A percentile compares a stretch with the other conserved stretches of the same genome.
Conservation (phyloP, 306 rosid species). For the Trichosanthes cucumerina region DNA sequence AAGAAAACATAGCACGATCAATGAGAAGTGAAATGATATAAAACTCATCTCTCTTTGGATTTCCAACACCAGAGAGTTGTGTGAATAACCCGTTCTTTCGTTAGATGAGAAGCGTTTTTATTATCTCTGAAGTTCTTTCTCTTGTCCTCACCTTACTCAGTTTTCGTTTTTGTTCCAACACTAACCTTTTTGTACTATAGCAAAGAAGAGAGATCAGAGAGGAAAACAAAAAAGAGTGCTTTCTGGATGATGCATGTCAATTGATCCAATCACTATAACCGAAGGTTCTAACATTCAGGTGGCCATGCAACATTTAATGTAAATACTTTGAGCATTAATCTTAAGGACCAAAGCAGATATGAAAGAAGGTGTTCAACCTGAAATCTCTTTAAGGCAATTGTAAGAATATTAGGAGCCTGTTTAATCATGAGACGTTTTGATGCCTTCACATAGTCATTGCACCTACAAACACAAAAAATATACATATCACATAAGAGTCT, state of each 20-base stretch:
- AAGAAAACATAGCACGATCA: background rate
- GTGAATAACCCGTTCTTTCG: background rate
- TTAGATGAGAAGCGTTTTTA: no score
- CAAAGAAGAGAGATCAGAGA: background rate
- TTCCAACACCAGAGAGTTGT: background rate
- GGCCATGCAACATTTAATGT: background rate
- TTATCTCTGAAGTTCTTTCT: background rate
- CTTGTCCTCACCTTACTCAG: background rate
- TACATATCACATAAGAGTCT: slow-evolving; percentile 7
- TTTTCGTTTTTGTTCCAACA: background rate
- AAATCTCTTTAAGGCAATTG: slow-evolving; percentile 94
- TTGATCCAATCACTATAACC: background rate
- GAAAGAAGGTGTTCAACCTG: slow-evolving; percentile 47
- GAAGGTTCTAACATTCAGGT: background rate
- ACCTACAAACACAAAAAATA: slow-evolving; percentile 42
- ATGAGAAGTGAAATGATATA: background rate
- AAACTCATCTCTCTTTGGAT: background rate
- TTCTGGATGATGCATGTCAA: background rate
- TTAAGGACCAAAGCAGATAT: background rate
- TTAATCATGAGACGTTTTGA: slow-evolving; percentile 78
- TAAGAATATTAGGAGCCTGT: slow-evolving; percentile 81
- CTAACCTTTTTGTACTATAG: background rate
- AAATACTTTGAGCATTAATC: background rate
- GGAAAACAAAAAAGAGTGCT: background rate
- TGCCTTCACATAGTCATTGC: slow-evolving; percentile 96